Evolutionary conservation across 768 basidiomycete species (phyloP), one percentile per base, ranked within the genome.

Genomic region (Naematelia aurantialba): DNA sequence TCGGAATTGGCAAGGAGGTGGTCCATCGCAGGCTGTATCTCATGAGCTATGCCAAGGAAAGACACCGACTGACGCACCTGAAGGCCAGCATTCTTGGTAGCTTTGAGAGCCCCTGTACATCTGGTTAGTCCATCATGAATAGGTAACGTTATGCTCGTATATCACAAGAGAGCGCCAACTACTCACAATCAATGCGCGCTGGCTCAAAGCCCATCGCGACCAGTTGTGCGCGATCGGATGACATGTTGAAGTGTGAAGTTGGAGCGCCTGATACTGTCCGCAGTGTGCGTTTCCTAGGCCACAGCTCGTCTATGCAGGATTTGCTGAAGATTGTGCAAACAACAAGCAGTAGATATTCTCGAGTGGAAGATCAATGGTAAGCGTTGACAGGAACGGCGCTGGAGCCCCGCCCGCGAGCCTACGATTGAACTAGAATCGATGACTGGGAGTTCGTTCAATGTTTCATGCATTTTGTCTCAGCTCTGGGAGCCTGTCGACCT

Each of bases 131-230:
- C 42, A 11, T 47, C 46, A 47, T 47, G n/a, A 8, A 19, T 47
- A 10, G 21, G 46, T 47, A 19, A 44, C 42, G 12, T 44, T 44
- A 44, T 19, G 12, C n/a, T n/a, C n/a, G n/a, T n/a, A n/a, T n/a
- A n/a, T n/a, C n/a, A n/a, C n/a, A n/a, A n/a, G n/a, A n/a, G n/a
- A n/a, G n/a, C n/a, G n/a, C n/a, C 34, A 17, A 39, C 34, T 29
- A 78, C 88, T 70, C 67, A 93, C 91, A 94, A 69, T 91, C 89
- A 46, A 94, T 85, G 60, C 92, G 84, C 14, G 84, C 83, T 22
- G 82, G 72, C 61, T 92, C 88, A 66, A 96, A 96, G 12, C 92
- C 92, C 89, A 94, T 92, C 21, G 83, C 80, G 11, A 91, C 68
- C 30, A 97, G 80, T 49, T 74, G 72, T 0, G 65, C 62, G 59